These are phyloP conservation scores for Starmerella floricola DNA, from an alignment of 805 yeast genomes.

Conservation along the genomic window DNA sequence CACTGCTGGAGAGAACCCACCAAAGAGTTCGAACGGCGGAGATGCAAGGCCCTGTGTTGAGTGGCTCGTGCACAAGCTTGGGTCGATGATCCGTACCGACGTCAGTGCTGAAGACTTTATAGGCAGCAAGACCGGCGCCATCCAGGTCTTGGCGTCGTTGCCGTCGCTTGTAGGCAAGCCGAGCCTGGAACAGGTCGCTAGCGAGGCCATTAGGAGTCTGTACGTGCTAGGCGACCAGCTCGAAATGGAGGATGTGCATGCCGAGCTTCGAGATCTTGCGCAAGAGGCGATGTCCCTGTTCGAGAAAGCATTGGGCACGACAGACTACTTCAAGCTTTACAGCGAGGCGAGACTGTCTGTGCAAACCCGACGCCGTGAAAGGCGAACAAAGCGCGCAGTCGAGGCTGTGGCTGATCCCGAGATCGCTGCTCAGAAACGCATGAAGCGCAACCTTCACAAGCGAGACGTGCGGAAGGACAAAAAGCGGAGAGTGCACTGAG, in stretches of 20 bases:
- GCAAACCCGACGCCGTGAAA: conserved; percentile 52
- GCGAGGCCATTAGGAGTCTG: conserved; percentile 44
- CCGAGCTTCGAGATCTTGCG: conserved; percentile 41
- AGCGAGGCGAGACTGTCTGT: conserved; percentile 53
- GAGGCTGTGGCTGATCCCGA: conserved; percentile 71
- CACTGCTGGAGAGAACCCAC: background rate
- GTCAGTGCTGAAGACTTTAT: conserved; percentile 36
- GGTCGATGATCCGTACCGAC: conserved; percentile 50
- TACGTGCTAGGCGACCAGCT: conserved; percentile 32
- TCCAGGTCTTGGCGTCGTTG: conserved; percentile 58
- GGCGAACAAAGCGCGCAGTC: conserved; percentile 64
- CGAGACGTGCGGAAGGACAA: conserved; percentile 51
- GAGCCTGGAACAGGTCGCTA: conserved; percentile 35
- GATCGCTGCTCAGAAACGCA: conserved; percentile 60
- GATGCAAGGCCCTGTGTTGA: conserved; percentile 35
- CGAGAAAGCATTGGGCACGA: conserved; percentile 57
- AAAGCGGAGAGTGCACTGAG: background rate
- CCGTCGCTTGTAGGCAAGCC: conserved; percentile 39
- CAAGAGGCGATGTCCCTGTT: conserved; percentile 57
- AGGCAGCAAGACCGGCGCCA: conserved; percentile 52
- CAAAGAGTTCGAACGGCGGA: too few species aligned
- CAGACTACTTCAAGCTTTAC: conserved; percentile 51
- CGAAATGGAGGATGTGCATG: conserved; percentile 31
- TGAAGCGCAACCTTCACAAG: conserved; percentile 60
- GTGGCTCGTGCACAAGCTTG: conserved; percentile 52